Evolutionary conservation across 805 yeast species (phyloP).

Genomic region (Kodamaea hsintzibuensis): DNA sequence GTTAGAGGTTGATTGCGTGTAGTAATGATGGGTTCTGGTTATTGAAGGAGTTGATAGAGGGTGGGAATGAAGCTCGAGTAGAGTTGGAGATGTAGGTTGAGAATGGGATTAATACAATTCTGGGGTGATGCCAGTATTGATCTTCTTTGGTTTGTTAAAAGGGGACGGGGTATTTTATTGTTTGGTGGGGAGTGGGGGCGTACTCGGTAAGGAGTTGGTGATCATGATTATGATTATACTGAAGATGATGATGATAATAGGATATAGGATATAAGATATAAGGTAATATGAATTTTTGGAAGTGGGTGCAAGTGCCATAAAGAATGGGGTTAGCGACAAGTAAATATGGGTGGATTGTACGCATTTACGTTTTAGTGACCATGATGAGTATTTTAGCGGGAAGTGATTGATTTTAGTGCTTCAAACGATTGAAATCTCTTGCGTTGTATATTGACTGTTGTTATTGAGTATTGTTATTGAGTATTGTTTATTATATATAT

Average conservation of each 20-base stretch:
- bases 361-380: neutral
- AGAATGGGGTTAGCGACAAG: neutral
- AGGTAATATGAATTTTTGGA: neutral
- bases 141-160: neutral
- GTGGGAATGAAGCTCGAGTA: neutral
- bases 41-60: neutral
- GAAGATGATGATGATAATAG: neutral
- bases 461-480: no score
- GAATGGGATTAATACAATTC: neutral
- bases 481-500: no score
- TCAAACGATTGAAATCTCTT: no score
- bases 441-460: no score
- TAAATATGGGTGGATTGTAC: neutral
- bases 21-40: neutral
- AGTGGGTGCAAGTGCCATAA: neutral
- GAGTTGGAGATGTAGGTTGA: neutral
- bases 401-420: no score
- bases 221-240: neutral
- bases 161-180: neutral
- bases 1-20: no score
- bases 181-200: neutral
- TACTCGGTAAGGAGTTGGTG: no score
- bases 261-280: no score
- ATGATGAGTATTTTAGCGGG: neutral
- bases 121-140: neutral